Conservation (phyloP, 371 early-diverging fungal genomes). For the Mucor indicus region DNA sequence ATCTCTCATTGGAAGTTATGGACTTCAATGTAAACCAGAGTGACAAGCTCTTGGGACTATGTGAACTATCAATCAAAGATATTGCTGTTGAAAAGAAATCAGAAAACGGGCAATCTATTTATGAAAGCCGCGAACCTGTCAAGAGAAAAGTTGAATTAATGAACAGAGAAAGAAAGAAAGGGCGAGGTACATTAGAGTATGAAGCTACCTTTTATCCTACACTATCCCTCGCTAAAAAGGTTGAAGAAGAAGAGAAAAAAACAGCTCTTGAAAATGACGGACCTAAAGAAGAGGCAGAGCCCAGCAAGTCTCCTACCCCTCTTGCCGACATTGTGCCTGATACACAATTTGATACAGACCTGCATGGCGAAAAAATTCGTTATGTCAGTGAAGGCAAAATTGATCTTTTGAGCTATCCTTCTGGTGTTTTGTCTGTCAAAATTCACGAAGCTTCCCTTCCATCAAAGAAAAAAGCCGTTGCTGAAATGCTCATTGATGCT, state of each 20-base stretch:
- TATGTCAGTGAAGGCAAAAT: slow-evolving; percentile 19
- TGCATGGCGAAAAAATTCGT: slow-evolving; percentile 25
- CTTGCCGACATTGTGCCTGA: slow-evolving; percentile 7
- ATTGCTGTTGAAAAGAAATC: slow-evolving; percentile 18
- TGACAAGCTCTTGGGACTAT: slow-evolving; percentile 62
- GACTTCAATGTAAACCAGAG: slow-evolving; percentile 65
- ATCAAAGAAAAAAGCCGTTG: slow-evolving; percentile 13
- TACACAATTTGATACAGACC: slow-evolving; percentile 5
- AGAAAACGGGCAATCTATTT: slow-evolving; percentile 22
- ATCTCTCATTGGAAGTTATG: slow-evolving; percentile 64
- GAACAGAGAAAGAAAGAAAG: slow-evolving; percentile 48
- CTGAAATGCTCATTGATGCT: slow-evolving; percentile 27
- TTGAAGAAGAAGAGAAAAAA: slow-evolving; percentile 12
- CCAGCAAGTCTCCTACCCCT: background rate
- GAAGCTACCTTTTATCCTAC: slow-evolving; percentile 61
- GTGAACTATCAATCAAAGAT: slow-evolving; percentile 27
- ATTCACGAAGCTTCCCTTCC: slow-evolving; percentile 22
- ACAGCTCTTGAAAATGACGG: background rate
- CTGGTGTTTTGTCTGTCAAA: slow-evolving; percentile 29
- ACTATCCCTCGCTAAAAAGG: slow-evolving; percentile 51
- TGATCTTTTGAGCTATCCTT: slow-evolving; percentile 18
- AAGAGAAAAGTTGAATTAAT: slow-evolving; percentile 53
- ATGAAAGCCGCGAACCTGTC: slow-evolving; percentile 23
- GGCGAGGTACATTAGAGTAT: slow-evolving; percentile 61
- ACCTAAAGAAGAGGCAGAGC: slow-evolving; percentile 5